Conservation (phyloP, 768 basidiomycete species). For the Coprinellus aureogranulatus region DNA sequence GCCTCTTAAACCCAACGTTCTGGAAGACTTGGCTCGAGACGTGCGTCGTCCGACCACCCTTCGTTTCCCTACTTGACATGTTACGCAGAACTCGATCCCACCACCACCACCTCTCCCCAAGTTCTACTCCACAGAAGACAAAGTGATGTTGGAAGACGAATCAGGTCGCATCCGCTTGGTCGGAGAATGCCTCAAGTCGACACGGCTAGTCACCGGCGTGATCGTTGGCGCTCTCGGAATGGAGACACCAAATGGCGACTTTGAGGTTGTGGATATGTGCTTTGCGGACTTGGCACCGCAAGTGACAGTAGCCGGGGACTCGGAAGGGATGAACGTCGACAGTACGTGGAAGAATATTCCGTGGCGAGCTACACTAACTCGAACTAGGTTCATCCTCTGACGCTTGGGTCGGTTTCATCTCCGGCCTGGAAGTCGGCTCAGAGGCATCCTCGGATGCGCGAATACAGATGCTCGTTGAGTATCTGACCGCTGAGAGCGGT, state of each 20-base stretch:
- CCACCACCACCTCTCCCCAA: conserved; percentile 76
- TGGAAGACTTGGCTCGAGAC: conserved; percentile 91
- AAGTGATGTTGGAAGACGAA: conserved; percentile 92
- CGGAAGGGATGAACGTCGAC: conserved; percentile 65
- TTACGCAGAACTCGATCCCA: conserved; percentile 77
- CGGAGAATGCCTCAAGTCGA: conserved; percentile 62
- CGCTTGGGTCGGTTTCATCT: conserved; percentile 82
- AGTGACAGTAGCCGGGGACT: conserved; percentile 25
- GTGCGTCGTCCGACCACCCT: conserved; percentile 35
- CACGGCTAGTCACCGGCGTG: conserved; percentile 82
- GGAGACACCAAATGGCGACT: conserved; percentile 87
- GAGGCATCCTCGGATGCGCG: conserved; percentile 63
- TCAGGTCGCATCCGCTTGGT: conserved; percentile 88
- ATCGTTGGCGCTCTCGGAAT: conserved; percentile 88
- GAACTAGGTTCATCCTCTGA: conserved; percentile 33
- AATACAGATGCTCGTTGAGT: conserved; percentile 87
- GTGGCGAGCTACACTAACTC: conserved; percentile 3
- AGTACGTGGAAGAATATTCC: conserved; percentile 45
- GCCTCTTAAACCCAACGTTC: conserved; percentile 97
- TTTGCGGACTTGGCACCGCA: conserved; percentile 81
- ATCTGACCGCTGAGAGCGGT: conserved; percentile 82
- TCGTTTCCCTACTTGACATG: neutral
- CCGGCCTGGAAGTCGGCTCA: conserved; percentile 80
- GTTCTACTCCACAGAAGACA: conserved; percentile 74
- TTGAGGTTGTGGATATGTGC: conserved; percentile 89